Evolutionary conservation across 2,329 filamentous ascomycete species (phyloP), one percentile per base, ranked within the genome.

Genomic region (Acrocalymma vagum): DNA sequence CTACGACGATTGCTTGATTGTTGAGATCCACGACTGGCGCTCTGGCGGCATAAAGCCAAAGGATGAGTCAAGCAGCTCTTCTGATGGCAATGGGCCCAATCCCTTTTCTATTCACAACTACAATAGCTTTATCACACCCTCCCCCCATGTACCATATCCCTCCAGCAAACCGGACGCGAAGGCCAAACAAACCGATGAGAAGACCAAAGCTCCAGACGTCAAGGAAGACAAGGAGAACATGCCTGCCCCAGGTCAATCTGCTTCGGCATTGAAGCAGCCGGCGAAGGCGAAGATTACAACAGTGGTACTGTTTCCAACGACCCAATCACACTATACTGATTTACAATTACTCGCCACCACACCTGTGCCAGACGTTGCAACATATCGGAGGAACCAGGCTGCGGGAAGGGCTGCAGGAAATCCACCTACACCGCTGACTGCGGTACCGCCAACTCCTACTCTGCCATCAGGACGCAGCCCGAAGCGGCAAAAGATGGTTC

Each of bases 31-130:
- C 60, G 90, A 97, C 65, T 89, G 96, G 73, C 89, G 88, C 60
- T 84, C 86, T 75, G 27, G 78, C 79, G 30, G 78, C 80, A 48
- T 75, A 79, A 54, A 90, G 52, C 66, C 75, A 8, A 62, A 83
- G 81, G 53, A 77, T 76, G 56, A 69, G 39, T 60, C 65, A 28
- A 63, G 48, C 49, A 70, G 42, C 55, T 76, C 82, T 1, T 75
- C 80, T 14, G 81, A 82, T 23, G 84, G 56, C 21, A 61, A 78
- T 52, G 86, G 85, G 38, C 81, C 81, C 25, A 74, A 79, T 3
- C 84, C 86, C 9, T 93, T 89, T 50, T 96, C 92, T 1, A 86
- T 99, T 29, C 92, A 99, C 69, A 96, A 95, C 67, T 89, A 92
- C 67, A 96, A 91, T 61, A 85, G 85, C 46, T 94, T 90, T 60